phyloP scores from a whole-genome alignment of 176 grass and related monocot genomes.

The Microstegium vimineum region DNA sequence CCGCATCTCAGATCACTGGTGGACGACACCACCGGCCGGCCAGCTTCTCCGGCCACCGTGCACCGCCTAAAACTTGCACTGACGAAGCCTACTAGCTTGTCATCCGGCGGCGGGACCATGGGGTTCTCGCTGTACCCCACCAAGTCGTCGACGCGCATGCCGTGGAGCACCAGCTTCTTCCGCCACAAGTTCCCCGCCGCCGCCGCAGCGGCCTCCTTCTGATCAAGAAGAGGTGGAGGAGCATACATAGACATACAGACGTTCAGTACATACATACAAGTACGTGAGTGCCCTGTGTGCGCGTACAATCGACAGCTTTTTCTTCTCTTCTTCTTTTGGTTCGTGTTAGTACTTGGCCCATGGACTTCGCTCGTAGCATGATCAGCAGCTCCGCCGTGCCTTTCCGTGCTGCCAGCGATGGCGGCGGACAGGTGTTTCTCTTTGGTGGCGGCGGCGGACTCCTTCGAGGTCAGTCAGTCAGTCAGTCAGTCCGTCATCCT shows the following conservation, averaged over 20 bases:
- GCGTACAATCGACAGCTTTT: slow-evolving; percentile 5
- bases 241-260: not conserved
- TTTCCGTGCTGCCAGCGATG: not conserved
- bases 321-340: not conserved
- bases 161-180: slow-evolving; percentile 96
- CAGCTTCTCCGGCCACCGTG: slow-evolving; percentile 32
- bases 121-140: slow-evolving; percentile 66
- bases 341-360: not conserved
- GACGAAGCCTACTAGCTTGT: not conserved
- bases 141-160: slow-evolving; percentile 76
- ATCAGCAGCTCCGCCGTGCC: slow-evolving; percentile 46
- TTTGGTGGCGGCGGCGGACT: slow-evolving; percentile 50
- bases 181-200: slow-evolving; percentile 61
- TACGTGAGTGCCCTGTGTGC: not conserved
- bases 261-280: not conserved
- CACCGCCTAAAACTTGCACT: not conserved
- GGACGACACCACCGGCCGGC: not conserved
- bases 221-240: slow-evolving; percentile 21
- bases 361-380: slow-evolving; percentile 52
- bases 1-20: not conserved
- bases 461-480: slow-evolving; percentile 25
- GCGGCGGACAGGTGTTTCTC: slow-evolving; percentile 53
- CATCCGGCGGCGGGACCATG: slow-evolving; percentile 27
- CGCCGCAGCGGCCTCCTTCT: slow-evolving; percentile 33
- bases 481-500: no score